Evolutionary conservation across 805 yeast species (phyloP).

Genomic region (Saccharomycopsis olivae): DNA sequence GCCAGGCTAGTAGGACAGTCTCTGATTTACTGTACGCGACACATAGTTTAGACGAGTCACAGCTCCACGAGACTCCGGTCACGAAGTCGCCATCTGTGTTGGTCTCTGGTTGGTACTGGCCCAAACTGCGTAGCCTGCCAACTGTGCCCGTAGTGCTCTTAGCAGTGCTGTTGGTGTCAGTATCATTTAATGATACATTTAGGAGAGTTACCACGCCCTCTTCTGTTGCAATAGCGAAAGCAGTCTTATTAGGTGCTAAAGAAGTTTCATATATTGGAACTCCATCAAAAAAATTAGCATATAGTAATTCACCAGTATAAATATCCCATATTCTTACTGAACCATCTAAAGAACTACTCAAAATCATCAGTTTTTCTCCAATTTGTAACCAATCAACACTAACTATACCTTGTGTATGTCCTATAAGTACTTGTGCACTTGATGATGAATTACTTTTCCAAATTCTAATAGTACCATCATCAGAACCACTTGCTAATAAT

Average conservation of each 20-base stretch:
- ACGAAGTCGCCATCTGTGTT: slow-evolving; percentile 22
- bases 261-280: slow-evolving; percentile 44
- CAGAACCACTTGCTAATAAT: slow-evolving; percentile 64
- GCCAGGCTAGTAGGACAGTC: too few relatives aligned
- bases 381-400: slow-evolving; percentile 43
- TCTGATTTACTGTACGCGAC: slow-evolving; percentile 22
- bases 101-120: slow-evolving; percentile 23
- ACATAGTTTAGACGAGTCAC: slow-evolving; percentile 22
- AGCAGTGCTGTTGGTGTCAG: not conserved
- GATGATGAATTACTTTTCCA: slow-evolving; percentile 63
- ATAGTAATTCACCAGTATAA: slow-evolving; percentile 29
- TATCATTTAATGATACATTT: slow-evolving; percentile 25
- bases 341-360: slow-evolving; percentile 64
- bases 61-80: slow-evolving; percentile 28
- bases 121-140: slow-evolving; percentile 16
- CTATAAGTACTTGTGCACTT: slow-evolving; percentile 36
- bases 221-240: slow-evolving; percentile 55
- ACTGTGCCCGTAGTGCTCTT: not conserved
- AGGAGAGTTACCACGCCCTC: slow-evolving; percentile 50
- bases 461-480: slow-evolving; percentile 60
- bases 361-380: slow-evolving; percentile 21
- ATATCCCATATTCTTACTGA: slow-evolving; percentile 60
- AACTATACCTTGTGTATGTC: slow-evolving; percentile 50
- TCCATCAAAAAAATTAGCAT: slow-evolving; percentile 33
- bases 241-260: slow-evolving; percentile 38